Evolutionary conservation across 2,329 filamentous ascomycete species (phyloP), one percentile per base, ranked within the genome.

Genomic region (Alternaria angustiovoidea): DNA sequence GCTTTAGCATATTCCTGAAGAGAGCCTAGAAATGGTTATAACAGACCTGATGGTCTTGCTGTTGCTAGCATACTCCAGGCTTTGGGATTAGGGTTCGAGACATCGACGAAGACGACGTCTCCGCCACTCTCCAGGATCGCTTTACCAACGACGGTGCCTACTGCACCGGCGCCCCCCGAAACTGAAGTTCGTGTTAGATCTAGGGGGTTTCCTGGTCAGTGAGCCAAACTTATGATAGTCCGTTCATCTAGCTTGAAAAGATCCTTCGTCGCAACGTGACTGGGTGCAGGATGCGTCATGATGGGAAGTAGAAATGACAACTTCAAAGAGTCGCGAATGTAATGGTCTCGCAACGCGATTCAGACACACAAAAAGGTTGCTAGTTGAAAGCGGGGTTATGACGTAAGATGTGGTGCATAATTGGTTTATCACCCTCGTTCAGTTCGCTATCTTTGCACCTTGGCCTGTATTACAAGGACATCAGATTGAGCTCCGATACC

Each of bases 141-240:
- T 54, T 51, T 66, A 3, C 68, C 70, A 8, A 74, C 61, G 0
- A 61, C 61, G 2, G 58, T 65, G 3, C 72, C 73, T 14, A 75
- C 67, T 16, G 68, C 71, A 16, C 73, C 70, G 6, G 66, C 65
- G 7, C 73, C 73, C 1, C 71, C 73, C n/a, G 72, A 72, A 7
- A 75, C 72, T 72, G 20, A 32, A 38, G 20, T 11, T 7, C 30
- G 1, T 7, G 16, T 65, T 8, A 65, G 58, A 9, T 22, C 8
- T 4, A 14, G 18, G n/a, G 11, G 16, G 5, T 7, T 41, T 51
- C 5, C 22, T 5, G 38, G n/a, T 11, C 22, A 6, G n/a, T 26
- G 24, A 48, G 46, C 9, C 58, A 39, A 41, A 71, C 72, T 59
- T 36, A 73, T 30, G 12, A 74, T 65, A 16, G 69, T 72, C 28